phyloP scores from a whole-genome alignment of 192 early-diverging fungal genomes.

The Geranomyces michiganensis region DNA sequence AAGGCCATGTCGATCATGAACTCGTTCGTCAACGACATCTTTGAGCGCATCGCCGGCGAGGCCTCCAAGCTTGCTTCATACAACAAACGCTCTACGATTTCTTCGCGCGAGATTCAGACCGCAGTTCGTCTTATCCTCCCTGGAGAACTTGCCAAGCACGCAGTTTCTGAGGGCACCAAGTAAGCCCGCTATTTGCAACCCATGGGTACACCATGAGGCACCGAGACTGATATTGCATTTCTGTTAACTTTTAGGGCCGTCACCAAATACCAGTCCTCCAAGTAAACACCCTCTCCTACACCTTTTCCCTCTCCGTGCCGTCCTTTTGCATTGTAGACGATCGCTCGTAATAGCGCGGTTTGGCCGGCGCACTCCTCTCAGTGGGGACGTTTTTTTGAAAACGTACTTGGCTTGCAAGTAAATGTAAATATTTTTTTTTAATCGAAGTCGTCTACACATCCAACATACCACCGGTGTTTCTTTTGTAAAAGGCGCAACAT shows the following conservation, averaged over 20 bases:
- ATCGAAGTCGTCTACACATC: too few relatives aligned
- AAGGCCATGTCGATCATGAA: constrained; percentile 98
- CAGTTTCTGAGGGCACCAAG: constrained; percentile 97
- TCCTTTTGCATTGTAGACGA: constrained; percentile 8
- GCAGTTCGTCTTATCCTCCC: constrained; percentile 77
- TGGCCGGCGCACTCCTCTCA: neutral
- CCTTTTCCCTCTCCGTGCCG: neutral
- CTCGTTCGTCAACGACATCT: constrained; percentile 99
- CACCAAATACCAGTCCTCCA: constrained; percentile 91
- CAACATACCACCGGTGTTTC: too few relatives aligned
- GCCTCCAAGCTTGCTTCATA: constrained; percentile 77
- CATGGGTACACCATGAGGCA: neutral
- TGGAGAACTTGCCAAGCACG: constrained; percentile 95
- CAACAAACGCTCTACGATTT: constrained; percentile 96
- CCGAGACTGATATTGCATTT: neutral
- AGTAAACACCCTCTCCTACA: constrained; percentile 31
- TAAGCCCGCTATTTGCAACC: constrained; percentile 19
- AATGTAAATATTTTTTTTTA: constrained; percentile 13
- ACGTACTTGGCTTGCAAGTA: constrained; percentile 21
- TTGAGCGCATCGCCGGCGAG: constrained; percentile 86
- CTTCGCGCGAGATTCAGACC: constrained; percentile 94
- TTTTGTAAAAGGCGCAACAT: too few relatives aligned
- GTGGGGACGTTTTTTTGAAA: constrained; percentile 27
- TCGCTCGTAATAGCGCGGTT: neutral
- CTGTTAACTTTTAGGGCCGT: constrained; percentile 59